A percentile compares a stretch with the other conserved stretches of the same genome.
These are phyloP conservation scores for Hymenoscyphus fraxineus DNA, from an alignment of 2,329 filamentous ascomycete genomes.

Conservation along the genomic window DNA sequence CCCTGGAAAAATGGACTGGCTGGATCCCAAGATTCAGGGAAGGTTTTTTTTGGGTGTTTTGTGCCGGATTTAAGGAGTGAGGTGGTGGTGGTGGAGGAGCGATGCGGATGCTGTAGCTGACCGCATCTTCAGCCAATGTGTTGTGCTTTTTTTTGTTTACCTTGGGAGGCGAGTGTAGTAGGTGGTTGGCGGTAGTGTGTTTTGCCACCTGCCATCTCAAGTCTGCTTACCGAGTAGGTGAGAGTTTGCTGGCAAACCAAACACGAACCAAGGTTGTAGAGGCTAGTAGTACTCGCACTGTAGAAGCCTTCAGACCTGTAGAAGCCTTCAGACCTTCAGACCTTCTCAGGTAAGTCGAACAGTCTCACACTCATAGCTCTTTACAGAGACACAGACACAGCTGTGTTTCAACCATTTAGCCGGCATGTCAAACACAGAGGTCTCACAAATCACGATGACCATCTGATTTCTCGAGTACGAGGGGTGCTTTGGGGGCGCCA, in stretches of 20 bases:
- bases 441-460: background rate
- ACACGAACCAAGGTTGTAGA: background rate
- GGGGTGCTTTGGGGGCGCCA: background rate
- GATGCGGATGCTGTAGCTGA: slow-evolving; percentile 1
- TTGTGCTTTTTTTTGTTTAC: background rate
- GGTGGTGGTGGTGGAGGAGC: background rate
- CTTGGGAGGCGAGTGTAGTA: background rate
- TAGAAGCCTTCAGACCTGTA: no score
- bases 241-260: slow-evolving; percentile 1
- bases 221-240: background rate
- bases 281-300: no score
- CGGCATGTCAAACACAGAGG: background rate
- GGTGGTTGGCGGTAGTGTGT: background rate
- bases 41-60: background rate
- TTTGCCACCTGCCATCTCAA: slow-evolving; percentile 1
- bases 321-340: background rate
- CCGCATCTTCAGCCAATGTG: background rate
- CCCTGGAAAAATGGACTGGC: background rate
- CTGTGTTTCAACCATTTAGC: background rate
- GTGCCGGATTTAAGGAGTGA: background rate
- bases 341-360: background rate
- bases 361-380: background rate
- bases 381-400: background rate
- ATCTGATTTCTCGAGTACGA: background rate
- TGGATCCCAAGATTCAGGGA: background rate